Evolutionary conservation across 768 basidiomycete genomes (phyloP), one percentile per base, ranked within the genome.

Genomic region (Mycena maculata): DNA sequence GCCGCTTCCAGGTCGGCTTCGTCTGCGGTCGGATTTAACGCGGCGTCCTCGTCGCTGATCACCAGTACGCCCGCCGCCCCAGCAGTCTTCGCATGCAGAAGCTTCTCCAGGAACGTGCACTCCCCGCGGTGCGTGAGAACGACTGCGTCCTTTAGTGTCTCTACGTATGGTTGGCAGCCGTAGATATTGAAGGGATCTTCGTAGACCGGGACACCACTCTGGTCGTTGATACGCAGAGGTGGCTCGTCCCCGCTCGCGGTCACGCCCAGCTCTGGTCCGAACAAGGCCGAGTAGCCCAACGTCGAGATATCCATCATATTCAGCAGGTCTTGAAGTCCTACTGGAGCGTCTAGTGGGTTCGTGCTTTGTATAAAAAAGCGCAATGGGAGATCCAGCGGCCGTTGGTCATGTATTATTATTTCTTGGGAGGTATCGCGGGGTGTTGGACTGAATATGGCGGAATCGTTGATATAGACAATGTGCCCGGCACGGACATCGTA

Each of bases 21-120:
- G 42, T 83, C 85, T 12, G 89, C 88, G 3, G 91, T 89, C 23
- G 93, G 93, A 72, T 90, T 92, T 47, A 94, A 83, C 16, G 77
- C 73, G 9, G 67, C 48, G 23, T 93, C 88, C 30, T 89, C 85
- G 63, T 89, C 82, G 74, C 87, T 90, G 73, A 92, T 79, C 45
- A 97, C 89, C 16, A 99, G 78, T 11, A 96, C 87, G 1, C 94
- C 96, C 0, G 85, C 85, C 6, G 95, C 94, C 1, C 88, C 91
- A 1, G 90, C 92, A 11, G 83, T 79, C 20, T 85, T 84, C 6
- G 95, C 96, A 48, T 84, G 68, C 15, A 88, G 54, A 18, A 96
- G 83, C 79, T 99, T 99, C 70, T 93, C 87, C 16, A 94, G 78
- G 79, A 99, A 98, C 11, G 95, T 91, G 77, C 97, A 99, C 6